These are phyloP conservation scores for Eimeria maxima DNA, from an alignment of 169 alveolate species.

Conservation along the genomic window DNA sequence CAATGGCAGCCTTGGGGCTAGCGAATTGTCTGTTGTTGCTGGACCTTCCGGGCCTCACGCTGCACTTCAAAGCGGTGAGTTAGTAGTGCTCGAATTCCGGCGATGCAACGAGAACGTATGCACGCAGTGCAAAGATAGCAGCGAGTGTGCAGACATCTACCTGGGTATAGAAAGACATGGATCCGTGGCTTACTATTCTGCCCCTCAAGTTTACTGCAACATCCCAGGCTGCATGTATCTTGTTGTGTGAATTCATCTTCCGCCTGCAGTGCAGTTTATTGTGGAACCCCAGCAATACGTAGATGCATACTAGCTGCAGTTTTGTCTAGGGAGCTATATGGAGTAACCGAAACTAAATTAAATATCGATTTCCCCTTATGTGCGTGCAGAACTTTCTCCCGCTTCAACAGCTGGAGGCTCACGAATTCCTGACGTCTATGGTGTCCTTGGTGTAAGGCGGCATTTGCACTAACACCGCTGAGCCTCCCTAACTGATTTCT, in stretches of 20 bases:
- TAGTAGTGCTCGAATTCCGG: not conserved
- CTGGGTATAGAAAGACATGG: not conserved
- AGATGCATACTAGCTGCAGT: not conserved
- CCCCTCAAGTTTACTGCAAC: too few relatives aligned
- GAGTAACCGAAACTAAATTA: not conserved
- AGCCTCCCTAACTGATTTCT: too few relatives aligned
- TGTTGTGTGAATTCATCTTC: too few relatives aligned
- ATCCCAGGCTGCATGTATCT: not conserved
- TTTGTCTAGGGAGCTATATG: not conserved
- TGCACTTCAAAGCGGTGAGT: conserved; percentile 43
- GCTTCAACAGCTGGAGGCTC: conserved; percentile 60
- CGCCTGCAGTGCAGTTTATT: too few relatives aligned
- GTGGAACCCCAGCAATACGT: not conserved
- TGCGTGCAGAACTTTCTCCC: conserved; percentile 45
- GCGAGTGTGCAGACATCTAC: not conserved
- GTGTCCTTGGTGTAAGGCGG: conserved; percentile 53
- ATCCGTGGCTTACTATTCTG: not conserved
- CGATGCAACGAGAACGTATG: not conserved
- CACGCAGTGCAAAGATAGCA: too few relatives aligned
- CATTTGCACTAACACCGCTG: too few relatives aligned
- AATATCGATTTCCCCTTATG: not conserved
- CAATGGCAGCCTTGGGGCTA: conserved; percentile 15
- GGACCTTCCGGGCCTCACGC: conserved; percentile 39
- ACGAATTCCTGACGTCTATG: conserved; percentile 36
- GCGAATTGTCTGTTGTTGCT: conserved; percentile 28